A percentile compares a stretch with the other conserved stretches of the same genome.
These are phyloP conservation scores for Metschnikowia dekortorum DNA, from an alignment of 805 yeast species.

Conservation along the genomic window DNA sequence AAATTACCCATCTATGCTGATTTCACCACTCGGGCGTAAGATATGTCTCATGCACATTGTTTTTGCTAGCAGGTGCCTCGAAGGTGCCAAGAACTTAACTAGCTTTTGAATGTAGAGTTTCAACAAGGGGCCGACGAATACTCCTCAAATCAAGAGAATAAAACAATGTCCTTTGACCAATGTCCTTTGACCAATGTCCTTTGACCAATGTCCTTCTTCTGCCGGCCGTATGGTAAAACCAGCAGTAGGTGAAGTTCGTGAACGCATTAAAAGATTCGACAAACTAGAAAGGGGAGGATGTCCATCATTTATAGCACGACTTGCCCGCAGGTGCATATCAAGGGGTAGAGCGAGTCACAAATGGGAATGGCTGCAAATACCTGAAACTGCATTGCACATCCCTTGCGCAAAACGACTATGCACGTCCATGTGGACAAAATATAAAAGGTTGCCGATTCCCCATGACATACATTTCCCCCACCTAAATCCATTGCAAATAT, in stretches of 20 bases:
- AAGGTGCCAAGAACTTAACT: conserved; percentile 29
- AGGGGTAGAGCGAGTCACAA: background rate
- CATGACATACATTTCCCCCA: too few relatives aligned
- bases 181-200: background rate
- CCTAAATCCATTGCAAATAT: too few relatives aligned
- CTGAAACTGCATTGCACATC: background rate
- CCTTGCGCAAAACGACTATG: background rate
- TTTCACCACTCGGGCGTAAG: conserved; percentile 55
- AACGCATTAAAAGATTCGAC: too few relatives aligned
- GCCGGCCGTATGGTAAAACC: background rate
- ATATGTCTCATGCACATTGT: conserved; percentile 56
- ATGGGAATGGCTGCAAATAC: background rate
- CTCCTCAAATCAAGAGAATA: too few relatives aligned
- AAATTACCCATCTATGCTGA: conserved; percentile 51
- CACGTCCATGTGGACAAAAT: background rate
- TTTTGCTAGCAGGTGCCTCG: conserved; percentile 41
- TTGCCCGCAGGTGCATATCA: background rate
- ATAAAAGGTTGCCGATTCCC: background rate
- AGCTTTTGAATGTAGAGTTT: conserved; percentile 11
- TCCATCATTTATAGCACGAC: background rate
- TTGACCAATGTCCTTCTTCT: background rate
- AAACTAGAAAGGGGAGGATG: background rate
- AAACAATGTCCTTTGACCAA: background rate
- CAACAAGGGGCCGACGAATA: too few relatives aligned
- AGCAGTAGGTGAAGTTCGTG: too few relatives aligned